A percentile compares a stretch with the other conserved stretches of the same genome.
Evolutionary conservation across 257 asterid species (phyloP).

Genomic region (Penstemon barbatus): DNA sequence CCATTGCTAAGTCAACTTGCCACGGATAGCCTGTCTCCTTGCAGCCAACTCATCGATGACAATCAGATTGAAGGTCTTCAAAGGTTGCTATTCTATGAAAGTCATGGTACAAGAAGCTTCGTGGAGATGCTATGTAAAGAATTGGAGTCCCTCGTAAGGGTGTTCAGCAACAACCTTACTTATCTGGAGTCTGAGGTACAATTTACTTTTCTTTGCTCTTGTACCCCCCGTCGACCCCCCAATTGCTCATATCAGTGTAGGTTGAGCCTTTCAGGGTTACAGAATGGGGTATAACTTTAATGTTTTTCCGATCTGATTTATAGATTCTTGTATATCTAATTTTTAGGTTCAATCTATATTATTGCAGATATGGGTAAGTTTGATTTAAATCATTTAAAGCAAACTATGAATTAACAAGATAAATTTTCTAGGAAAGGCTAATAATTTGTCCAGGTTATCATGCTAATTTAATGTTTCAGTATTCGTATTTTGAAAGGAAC

Average conservation of each 20-base stretch:
- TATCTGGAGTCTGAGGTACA: constrained; percentile 70
- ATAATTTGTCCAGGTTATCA: not conserved
- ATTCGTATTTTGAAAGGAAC: constrained; percentile 2
- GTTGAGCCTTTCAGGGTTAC: not conserved
- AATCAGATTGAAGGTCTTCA: constrained; percentile 58
- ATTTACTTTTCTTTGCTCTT: not conserved
- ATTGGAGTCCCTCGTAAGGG: constrained; percentile 48
- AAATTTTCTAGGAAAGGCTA: constrained; percentile 1
- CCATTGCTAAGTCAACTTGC: constrained; percentile 51
- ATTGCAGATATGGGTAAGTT: constrained; percentile 2
- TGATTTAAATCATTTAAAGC: constrained; percentile 12
- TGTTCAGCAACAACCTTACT: constrained; percentile 45
- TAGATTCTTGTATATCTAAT: constrained; percentile 9
- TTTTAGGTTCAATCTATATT: not conserved
- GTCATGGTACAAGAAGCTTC: constrained; percentile 45
- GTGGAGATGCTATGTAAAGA: constrained; percentile 56
- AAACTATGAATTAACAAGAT: not conserved
- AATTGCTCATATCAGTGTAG: too few relatives aligned
- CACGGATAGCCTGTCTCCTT: constrained; percentile 33
- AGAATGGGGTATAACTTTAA: not conserved
- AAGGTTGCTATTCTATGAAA: constrained; percentile 48
- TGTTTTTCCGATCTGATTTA: constrained; percentile 2
- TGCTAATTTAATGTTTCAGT: constrained; percentile 5
- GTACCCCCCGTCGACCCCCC: not conserved
- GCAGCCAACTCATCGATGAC: constrained; percentile 50